Evolutionary conservation across 805 yeast genomes (phyloP).

Genomic region (Wickerhamiella kurtzmanii): DNA sequence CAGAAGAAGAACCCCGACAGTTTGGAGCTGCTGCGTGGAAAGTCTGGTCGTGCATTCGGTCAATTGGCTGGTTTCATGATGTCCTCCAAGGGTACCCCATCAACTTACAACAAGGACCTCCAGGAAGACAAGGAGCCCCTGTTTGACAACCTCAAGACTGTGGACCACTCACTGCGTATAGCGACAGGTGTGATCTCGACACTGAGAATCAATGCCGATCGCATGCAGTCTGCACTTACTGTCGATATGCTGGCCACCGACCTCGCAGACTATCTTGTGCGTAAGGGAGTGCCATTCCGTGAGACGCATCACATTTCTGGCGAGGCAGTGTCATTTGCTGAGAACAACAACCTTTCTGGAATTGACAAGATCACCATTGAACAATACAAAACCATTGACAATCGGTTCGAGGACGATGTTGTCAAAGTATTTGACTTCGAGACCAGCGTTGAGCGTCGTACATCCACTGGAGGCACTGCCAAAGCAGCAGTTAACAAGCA

Average conservation of each 20-base stretch:
- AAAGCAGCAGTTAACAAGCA: slow-evolving; percentile 77
- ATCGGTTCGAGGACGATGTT: slow-evolving; percentile 70
- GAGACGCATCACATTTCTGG: slow-evolving; percentile 99
- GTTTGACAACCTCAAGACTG: slow-evolving; percentile 79
- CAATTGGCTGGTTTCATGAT: slow-evolving; percentile 88
- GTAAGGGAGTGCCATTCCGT: slow-evolving; percentile 97
- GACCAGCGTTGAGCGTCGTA: slow-evolving; percentile 88
- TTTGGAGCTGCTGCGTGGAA: slow-evolving; percentile 87
- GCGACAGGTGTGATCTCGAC: slow-evolving; percentile 96
- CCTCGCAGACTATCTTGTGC: slow-evolving; percentile 90
- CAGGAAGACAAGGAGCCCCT: slow-evolving; percentile 99
- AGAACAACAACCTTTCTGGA: slow-evolving; percentile 60
- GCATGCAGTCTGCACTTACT: slow-evolving; percentile 78
- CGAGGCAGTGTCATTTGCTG: slow-evolving; percentile 88
- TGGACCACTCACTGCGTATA: slow-evolving; percentile 83
- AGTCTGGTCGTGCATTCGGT: slow-evolving; percentile 95
- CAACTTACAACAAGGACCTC: slow-evolving; percentile 95
- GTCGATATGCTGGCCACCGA: slow-evolving; percentile 99
- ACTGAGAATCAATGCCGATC: slow-evolving; percentile 51
- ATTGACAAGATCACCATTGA: slow-evolving; percentile 70
- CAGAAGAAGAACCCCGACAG: slow-evolving; percentile 98
- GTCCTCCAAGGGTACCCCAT: slow-evolving; percentile 94
- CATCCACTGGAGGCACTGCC: slow-evolving; percentile 96
- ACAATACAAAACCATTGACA: slow-evolving; percentile 69
- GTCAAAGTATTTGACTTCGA: slow-evolving; percentile 82